phyloP scores from a whole-genome alignment of 331 rosid species.

The Quercus phellos region DNA sequence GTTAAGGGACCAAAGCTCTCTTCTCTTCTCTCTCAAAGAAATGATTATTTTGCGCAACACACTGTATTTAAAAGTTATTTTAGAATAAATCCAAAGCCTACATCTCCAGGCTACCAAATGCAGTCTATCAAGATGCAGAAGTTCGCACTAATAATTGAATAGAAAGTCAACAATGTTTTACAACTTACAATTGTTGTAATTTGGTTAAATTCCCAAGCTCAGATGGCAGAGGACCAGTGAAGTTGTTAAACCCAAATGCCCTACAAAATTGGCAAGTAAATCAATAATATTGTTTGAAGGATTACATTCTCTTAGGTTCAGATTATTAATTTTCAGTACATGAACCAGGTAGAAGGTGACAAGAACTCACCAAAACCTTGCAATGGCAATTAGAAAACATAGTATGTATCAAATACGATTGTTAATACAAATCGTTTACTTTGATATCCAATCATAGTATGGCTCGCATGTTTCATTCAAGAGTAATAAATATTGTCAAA shows the following conservation, averaged over 20 bases:
- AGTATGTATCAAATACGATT: too few relatives aligned
- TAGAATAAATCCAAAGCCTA: background rate
- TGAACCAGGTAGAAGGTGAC: background rate
- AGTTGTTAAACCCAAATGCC: slow-evolving; percentile 35
- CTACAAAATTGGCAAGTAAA: slow-evolving; percentile 15
- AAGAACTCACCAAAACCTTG: background rate
- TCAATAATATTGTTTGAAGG: background rate
- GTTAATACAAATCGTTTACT: too few relatives aligned
- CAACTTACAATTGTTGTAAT: slow-evolving; percentile 30
- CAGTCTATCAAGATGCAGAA: background rate
- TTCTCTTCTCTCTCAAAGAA: too few relatives aligned
- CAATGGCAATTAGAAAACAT: background rate
- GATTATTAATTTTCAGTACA: background rate
- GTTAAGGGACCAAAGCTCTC: too few relatives aligned
- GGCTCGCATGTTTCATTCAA: background rate
- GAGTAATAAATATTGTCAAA: background rate
- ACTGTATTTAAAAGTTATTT: background rate
- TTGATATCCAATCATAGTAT: background rate
- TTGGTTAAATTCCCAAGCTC: slow-evolving; percentile 42
- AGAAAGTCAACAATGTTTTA: background rate
- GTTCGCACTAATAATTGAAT: background rate
- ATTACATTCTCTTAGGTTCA: background rate
- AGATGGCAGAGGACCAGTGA: slow-evolving; percentile 45
- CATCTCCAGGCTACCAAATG: background rate
- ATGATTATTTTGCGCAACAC: too few relatives aligned